Evolutionary conservation across 2,329 filamentous ascomycete species (phyloP), one percentile per base, ranked within the genome.

Genomic region (Penicillium sp.): DNA sequence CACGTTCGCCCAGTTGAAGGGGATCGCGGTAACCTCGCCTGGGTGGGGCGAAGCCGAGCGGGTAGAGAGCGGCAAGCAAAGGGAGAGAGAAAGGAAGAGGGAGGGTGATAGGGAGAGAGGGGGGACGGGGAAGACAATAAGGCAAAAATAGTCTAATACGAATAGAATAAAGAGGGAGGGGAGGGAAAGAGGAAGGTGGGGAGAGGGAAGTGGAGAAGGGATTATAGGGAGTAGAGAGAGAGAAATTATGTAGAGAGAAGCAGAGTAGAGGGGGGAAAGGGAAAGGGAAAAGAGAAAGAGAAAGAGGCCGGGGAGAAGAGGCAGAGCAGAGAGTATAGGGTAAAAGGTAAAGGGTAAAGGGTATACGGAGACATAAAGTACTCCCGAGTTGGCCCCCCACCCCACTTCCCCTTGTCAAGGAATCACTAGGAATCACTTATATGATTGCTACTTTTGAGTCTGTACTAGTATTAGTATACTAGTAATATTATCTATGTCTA

Each of bases 11-110:
- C 3, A 19, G 37, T 14, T 24, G 14, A 40, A 24, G 31, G 21
- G 40, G 46, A 55, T 55, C 58, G 55, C 58, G 58, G 52, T 50
- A 58, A 58, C 37, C 49, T 58, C 52, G 58, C 51, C 55, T 60
- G 55, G 50, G 58, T 58, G 58, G 58, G 58, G 58, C 55, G 58
- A 31, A 31, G 29, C 19, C 33, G 21, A 18, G 48, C 39, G 43
- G 48, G 39, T 45, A n/a, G 29, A 24, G 40, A 47, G 24, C 55
- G 39, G 24, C 39, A 23, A 14, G n/a, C 3, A 13, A 36, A 18
- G 21, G 36, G 43, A 14, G 23, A n/a, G 31, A 37, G 21, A 45
- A 36, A 23, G 33, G 26, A 4, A 29, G 10, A 58, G 47, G 57
- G 55, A 52, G 49, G 54, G 31, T 39, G 45, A 39, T 31, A 31